These are phyloP conservation scores for Ogataea parapolymorpha DNA, from an alignment of 805 yeast species.

Conservation along the genomic window DNA sequence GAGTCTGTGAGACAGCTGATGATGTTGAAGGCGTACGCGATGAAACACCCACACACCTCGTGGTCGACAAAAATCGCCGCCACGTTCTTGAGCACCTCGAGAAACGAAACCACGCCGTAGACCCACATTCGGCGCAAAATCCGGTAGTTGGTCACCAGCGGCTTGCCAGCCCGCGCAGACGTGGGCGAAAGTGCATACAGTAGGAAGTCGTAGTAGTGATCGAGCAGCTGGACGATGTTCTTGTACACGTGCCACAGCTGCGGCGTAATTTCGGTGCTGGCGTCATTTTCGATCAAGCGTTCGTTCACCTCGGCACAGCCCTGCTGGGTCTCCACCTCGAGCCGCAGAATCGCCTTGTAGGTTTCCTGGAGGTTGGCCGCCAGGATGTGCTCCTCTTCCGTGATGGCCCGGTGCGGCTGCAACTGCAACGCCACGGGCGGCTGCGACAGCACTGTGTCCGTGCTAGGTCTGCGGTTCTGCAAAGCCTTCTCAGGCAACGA, in stretches of 20 bases:
- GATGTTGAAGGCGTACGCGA: conserved; percentile 65
- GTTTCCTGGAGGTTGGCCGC: conserved; percentile 73
- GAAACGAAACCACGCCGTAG: conserved; percentile 76
- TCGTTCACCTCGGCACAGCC: conserved; percentile 59
- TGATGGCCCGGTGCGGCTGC: conserved; percentile 27
- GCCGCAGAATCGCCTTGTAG: conserved; percentile 62
- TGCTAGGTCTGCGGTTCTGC: conserved; percentile 24
- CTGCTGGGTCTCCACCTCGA: conserved; percentile 67
- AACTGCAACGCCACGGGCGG: conserved; percentile 16
- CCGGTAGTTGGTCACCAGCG: conserved; percentile 71
- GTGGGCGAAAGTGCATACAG: conserved; percentile 67
- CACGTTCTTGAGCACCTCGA: conserved; percentile 73
- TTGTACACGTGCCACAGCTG: conserved; percentile 72
- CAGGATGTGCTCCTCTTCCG: conserved; percentile 61
- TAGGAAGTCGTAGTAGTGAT: conserved; percentile 69
- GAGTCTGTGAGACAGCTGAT: conserved; percentile 54
- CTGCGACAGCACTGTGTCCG: conserved; percentile 26
- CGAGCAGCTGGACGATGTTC: conserved; percentile 60
- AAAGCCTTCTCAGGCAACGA: conserved; percentile 18
- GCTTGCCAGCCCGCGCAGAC: conserved; percentile 69
- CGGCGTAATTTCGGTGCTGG: conserved; percentile 50
- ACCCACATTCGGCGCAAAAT: conserved; percentile 83
- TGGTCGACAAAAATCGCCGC: conserved; percentile 68
- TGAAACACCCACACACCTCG: conserved; percentile 73
- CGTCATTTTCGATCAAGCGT: conserved; percentile 43